Evolutionary conservation across 257 asterid genomes (phyloP), one percentile per base, ranked within the genome.

Genomic region (Dorcoceras hygrometricum): DNA sequence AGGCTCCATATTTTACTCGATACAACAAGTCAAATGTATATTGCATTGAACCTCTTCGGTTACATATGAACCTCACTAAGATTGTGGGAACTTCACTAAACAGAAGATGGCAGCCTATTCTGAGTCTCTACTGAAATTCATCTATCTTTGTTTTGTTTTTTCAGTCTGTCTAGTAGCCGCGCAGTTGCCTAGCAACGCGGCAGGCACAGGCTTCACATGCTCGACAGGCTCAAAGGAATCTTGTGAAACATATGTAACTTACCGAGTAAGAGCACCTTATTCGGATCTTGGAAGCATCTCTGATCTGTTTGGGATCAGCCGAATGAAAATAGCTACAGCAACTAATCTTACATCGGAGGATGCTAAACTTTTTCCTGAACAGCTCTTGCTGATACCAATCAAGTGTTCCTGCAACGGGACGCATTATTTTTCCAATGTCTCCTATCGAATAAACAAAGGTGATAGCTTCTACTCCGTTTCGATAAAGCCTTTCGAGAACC

Each of bases 381-480:
- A 88, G 78, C 83, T 90, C 5, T 66, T 90, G 29, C 71, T 90
- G 24, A 68, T 86, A 8, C 97, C 97, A 0, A 64, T 86, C 80
- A 71, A 12, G 1, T 90, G 96, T 59, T 23, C 71, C 63, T 88
- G 92, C 67, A 84, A 86, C 1, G 90, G 95, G 0, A 78, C 88
- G 0, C 72, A 73, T 63, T 88, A 68, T 56, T 83, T 81, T 85
- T 90, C 88, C 67, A 81, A 78, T 5, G 84, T 65, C 48, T 78
- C 79, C 4, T 82, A 87, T 60, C 66, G 59, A 64, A 86, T 90
- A 77, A 77, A 76, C 76, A 72, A 77, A 32, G 83, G 28, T 6
- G 95, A 90, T 43, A 83, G 55, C 77, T 88, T 83, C 59, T 90
- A 90, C 67, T 72, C 85, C 0, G 81, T 79, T 70, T 84, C 90